phyloP scores from a whole-genome alignment of 2,329 filamentous ascomycete species.

The Aspergillus pseudonomiae region DNA sequence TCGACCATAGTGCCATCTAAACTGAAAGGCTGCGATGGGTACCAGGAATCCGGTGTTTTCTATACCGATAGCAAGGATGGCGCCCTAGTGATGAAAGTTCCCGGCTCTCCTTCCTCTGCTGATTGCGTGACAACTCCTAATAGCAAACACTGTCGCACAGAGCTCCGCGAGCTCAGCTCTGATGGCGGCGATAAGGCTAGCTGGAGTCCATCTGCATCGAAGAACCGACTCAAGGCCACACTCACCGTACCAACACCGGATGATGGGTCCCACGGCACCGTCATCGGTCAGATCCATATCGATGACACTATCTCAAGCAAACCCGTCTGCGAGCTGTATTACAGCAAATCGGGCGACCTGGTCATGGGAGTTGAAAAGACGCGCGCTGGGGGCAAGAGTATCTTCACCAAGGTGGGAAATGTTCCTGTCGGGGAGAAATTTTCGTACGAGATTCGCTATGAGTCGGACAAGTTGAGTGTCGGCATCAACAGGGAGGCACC shows the following conservation, averaged over 20 bases:
- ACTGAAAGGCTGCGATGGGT: not conserved
- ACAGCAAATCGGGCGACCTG: not conserved
- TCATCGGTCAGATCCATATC: not conserved
- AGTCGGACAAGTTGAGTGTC: not conserved
- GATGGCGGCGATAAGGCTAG: not conserved
- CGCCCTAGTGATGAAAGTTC: not conserved
- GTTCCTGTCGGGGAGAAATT: not conserved
- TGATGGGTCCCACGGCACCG: not conserved
- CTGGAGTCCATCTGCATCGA: not conserved
- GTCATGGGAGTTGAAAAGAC: not conserved
- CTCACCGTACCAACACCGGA: not conserved
- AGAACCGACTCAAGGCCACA: not conserved
- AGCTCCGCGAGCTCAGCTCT: not conserved
- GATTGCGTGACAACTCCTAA: not conserved
- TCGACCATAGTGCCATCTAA: not conserved
- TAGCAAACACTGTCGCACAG: not conserved
- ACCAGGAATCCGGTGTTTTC: not conserved
- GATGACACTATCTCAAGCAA: not conserved
- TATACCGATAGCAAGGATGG: not conserved
- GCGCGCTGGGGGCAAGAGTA: not conserved
- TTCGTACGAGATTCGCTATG: not conserved
- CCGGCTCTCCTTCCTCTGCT: not conserved
- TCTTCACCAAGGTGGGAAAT: not conserved
- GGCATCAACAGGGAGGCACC: not conserved
- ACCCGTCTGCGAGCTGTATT: not conserved